These are phyloP conservation scores for Apiotrichum domesticum DNA, from an alignment of 1,284 basidiomycete species.

Conservation along the genomic window DNA sequence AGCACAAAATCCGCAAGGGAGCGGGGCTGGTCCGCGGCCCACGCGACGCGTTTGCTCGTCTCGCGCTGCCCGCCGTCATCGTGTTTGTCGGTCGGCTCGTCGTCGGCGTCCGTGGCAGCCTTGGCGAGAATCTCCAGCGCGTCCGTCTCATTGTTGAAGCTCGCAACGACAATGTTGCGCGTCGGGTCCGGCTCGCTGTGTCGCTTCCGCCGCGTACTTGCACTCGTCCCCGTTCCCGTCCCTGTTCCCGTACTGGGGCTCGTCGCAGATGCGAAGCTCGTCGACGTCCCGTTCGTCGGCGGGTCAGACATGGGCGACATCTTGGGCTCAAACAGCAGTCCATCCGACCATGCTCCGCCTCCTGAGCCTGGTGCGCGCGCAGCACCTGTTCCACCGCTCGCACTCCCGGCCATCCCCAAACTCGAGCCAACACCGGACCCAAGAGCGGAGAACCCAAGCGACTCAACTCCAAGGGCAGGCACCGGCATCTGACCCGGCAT, in stretches of 20 bases:
- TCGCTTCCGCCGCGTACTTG: neutral
- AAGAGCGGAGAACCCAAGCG: neutral
- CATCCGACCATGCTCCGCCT: neutral
- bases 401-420: neutral
- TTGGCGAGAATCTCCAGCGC: conserved; percentile 46
- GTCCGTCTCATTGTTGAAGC: conserved; percentile 47
- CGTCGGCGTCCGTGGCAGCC: conserved; percentile 38
- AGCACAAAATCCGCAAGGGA: conserved; percentile 34
- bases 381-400: neutral
- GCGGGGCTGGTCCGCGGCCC: conserved; percentile 17
- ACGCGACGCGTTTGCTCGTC: conserved; percentile 14
- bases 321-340: conserved; percentile 2
- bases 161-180: conserved; percentile 42
- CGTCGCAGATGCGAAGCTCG: conserved; percentile 19
- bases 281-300: conserved; percentile 13
- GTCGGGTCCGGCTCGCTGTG: conserved; percentile 27
- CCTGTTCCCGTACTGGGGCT: conserved; percentile 7
- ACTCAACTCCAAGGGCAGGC: neutral
- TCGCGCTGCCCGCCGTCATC: neutral
- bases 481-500: conserved; percentile 13
- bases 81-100: conserved; percentile 14
- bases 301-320: conserved; percentile 18
- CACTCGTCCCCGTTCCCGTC: conserved; percentile 2
- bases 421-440: neutral
- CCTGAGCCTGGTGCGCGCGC: neutral